Evolutionary conservation across 2,329 filamentous ascomycete genomes (phyloP).

Genomic region (Penicillium sp.): DNA sequence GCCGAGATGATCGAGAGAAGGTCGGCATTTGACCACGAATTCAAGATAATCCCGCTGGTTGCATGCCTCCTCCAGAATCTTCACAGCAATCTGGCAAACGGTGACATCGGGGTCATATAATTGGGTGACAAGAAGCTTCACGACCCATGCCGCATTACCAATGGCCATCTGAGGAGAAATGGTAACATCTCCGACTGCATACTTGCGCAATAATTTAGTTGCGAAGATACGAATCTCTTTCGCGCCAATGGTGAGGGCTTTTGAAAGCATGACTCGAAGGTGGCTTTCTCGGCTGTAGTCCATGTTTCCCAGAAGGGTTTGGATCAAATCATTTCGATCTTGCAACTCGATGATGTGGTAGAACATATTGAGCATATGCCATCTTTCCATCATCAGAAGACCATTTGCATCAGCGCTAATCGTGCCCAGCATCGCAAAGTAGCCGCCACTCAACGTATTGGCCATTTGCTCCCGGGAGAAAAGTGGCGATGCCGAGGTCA

Average conservation of each 20-base stretch:
- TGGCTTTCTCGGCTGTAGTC: conserved; percentile 87
- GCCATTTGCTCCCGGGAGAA: conserved; percentile 80
- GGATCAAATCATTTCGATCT: conserved; percentile 85
- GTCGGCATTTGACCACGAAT: conserved; percentile 93
- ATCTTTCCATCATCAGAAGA: conserved; percentile 82
- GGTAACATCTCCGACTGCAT: conserved; percentile 59
- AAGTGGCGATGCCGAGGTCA: conserved; percentile 70
- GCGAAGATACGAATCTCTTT: conserved; percentile 87
- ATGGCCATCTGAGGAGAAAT: conserved; percentile 36
- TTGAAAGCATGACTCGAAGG: conserved; percentile 84
- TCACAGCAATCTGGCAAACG: conserved; percentile 92
- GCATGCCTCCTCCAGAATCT: conserved; percentile 94
- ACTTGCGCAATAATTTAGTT: conserved; percentile 80
- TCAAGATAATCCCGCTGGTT: conserved; percentile 86
- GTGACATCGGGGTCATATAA: conserved; percentile 96
- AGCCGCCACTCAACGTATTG: conserved; percentile 84
- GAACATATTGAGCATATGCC: conserved; percentile 99
- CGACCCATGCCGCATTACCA: conserved; percentile 86
- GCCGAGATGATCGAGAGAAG: conserved; percentile 87
- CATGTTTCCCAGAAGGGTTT: conserved; percentile 79
- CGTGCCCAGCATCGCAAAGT: conserved; percentile 86
- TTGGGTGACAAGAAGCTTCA: conserved; percentile 93
- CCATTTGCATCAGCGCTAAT: conserved; percentile 77
- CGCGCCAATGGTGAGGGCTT: conserved; percentile 83
- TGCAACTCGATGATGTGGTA: conserved; percentile 94